These are phyloP conservation scores for Lumnitzera littorea DNA, from an alignment of 345 rosid genomes.

Conservation along the genomic window DNA sequence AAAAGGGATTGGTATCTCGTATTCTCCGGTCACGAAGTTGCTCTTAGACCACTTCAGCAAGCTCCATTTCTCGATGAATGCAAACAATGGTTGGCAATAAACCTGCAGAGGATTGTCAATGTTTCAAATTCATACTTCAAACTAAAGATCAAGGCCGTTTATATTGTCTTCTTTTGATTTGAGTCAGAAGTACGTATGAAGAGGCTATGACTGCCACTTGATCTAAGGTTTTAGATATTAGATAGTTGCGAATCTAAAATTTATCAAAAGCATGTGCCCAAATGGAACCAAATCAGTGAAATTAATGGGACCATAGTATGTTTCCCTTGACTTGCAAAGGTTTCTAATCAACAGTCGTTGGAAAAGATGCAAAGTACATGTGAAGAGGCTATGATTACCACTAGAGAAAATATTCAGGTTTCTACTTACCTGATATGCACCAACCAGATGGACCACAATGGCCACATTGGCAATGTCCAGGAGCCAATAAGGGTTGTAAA, in stretches of 20 bases:
- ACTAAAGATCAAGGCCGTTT: background rate
- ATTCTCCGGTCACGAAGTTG: slow-evolving; percentile 32
- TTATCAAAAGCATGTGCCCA: too few species aligned
- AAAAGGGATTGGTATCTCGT: slow-evolving; percentile 35
- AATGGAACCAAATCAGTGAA: too few species aligned
- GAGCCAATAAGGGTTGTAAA: slow-evolving; percentile 78
- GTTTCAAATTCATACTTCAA: background rate
- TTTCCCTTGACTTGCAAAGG: background rate
- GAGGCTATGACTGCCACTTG: too few species aligned
- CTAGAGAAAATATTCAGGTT: too few species aligned
- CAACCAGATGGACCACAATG: slow-evolving; percentile 67
- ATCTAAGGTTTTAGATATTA: too few species aligned
- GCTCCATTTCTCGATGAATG: slow-evolving; percentile 51
- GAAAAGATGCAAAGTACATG: background rate
- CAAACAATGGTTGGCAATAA: slow-evolving; percentile 54
- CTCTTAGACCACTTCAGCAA: slow-evolving; percentile 34
- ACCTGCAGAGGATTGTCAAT: slow-evolving; percentile 18
- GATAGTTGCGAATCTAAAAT: too few species aligned
- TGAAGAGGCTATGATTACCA: background rate
- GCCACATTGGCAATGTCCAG: slow-evolving; percentile 63
- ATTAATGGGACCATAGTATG: too few species aligned
- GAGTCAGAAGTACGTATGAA: too few species aligned
- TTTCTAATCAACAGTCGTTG: background rate
- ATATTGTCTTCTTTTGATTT: too few species aligned
- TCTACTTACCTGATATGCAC: slow-evolving; percentile 52